Percentiles rank a stretch among this genome's conserved stretches.
Conservation (phyloP, 2,329 filamentous ascomycete genomes). For the Trichoderma koningii region DNA sequence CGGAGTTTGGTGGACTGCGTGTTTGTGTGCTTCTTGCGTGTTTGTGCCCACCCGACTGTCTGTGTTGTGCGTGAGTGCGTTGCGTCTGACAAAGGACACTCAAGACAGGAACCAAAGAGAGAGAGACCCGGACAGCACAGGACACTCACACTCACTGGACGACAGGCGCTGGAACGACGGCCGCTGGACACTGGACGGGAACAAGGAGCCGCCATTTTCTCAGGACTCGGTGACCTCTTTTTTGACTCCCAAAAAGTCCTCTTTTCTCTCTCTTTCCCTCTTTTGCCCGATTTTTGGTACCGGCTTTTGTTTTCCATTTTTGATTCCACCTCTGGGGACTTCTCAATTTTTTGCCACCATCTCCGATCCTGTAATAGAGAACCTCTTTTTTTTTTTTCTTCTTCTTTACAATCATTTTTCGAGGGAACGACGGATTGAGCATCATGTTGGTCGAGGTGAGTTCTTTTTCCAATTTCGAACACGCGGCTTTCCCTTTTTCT, state of each 20-base stretch:
- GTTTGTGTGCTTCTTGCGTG: no score
- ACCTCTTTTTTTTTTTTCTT: no score
- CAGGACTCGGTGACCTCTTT: no score
- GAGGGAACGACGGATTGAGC: constrained; percentile 5
- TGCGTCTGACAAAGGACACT: no score
- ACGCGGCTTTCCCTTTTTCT: background rate
- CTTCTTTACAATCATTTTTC: background rate
- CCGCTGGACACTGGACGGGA: no score
- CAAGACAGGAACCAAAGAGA: no score
- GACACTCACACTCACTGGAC: no score
- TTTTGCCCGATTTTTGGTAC: constrained; percentile 7
- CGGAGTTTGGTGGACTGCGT: no score
- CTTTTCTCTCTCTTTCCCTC: background rate
- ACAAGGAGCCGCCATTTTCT: no score
- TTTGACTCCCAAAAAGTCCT: background rate
- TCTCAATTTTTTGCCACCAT: constrained; percentile 27
- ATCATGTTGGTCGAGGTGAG: constrained; percentile 45
- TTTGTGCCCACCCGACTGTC: no score
- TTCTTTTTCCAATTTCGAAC: constrained; percentile 23
- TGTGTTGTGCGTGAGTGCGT: no score
- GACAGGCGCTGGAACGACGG: background rate
- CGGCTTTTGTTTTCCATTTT: constrained; percentile 5
- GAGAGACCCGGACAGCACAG: no score
- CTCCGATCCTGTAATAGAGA: constrained; percentile 17
- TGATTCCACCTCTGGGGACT: background rate